These are phyloP conservation scores for Globisporangium barbulae DNA, from an alignment of 352 stramenopile species.

Conservation along the genomic window DNA sequence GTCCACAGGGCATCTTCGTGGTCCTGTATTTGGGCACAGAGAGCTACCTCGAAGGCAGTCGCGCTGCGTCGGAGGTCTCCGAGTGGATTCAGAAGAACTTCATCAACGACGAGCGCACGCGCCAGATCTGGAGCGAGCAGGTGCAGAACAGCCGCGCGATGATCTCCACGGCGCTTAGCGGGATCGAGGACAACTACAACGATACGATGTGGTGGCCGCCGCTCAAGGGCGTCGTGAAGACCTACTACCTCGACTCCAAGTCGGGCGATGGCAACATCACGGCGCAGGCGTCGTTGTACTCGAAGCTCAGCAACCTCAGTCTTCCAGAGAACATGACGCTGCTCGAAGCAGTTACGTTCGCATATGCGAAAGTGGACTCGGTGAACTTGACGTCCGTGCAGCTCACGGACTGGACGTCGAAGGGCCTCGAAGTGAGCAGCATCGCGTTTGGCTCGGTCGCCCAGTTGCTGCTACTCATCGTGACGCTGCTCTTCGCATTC, in stretches of 20 bases:
- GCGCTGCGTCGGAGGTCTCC: constrained; percentile 65
- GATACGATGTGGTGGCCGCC: constrained; percentile 89
- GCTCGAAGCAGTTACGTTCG: constrained; percentile 63
- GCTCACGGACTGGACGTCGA: constrained; percentile 84
- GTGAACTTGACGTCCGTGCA: constrained; percentile 84
- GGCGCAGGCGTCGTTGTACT: constrained; percentile 43
- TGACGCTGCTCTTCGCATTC: constrained; percentile 82
- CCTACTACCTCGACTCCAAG: constrained; percentile 79
- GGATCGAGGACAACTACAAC: constrained; percentile 86
- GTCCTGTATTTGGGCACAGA: constrained; percentile 81
- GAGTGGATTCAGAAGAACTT: constrained; percentile 86
- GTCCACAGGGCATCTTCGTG: constrained; percentile 63
- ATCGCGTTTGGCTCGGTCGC: constrained; percentile 79
- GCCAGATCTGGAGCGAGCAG: constrained; percentile 81
- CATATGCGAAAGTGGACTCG: constrained; percentile 82
- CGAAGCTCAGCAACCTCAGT: constrained; percentile 28
- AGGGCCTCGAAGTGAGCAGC: constrained; percentile 78
- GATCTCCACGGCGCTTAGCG: constrained; percentile 71
- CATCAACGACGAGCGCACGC: constrained; percentile 83
- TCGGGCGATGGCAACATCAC: constrained; percentile 52
- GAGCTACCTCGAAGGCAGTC: constrained; percentile 84
- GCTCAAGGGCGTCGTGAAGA: constrained; percentile 77
- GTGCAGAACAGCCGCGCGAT: constrained; percentile 78
- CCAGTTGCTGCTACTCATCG: constrained; percentile 73
- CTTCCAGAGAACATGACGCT: constrained; percentile 84